Evolutionary conservation across 116 monocot genomes (phyloP).

Genomic region (Cymodocea nodosa): DNA sequence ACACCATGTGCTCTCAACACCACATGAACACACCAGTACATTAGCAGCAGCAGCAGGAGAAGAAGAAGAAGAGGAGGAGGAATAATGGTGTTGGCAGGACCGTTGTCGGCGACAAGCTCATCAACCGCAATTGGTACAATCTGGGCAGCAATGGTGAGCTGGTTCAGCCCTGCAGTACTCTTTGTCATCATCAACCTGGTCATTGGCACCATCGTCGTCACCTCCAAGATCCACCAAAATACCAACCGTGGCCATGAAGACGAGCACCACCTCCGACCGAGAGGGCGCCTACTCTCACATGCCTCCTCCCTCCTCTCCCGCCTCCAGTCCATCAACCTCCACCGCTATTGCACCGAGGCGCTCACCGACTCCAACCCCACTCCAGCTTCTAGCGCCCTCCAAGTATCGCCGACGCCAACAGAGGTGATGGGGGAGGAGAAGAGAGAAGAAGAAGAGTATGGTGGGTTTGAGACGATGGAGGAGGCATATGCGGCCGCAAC

Average conservation of each 20-base stretch:
- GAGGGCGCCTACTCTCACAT: background rate
- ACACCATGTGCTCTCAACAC: no score
- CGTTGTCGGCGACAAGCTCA: no score
- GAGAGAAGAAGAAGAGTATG: background rate
- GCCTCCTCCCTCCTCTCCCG: constrained; percentile 1
- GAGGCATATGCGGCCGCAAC: background rate
- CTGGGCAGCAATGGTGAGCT: constrained; percentile 16
- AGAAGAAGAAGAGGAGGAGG: no score
- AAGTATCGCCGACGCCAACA: no score
- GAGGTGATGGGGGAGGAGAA: background rate
- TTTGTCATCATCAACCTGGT: constrained; percentile 84
- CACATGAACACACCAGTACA: no score
- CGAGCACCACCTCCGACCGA: background rate
- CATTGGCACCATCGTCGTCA: constrained; percentile 77
- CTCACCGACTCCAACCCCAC: background rate
- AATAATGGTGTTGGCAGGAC: no score
- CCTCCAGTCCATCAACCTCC: constrained; percentile 8
- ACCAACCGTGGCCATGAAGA: background rate
- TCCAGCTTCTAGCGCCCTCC: no score
- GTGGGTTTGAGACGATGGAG: constrained; percentile 3
- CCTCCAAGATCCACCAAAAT: constrained; percentile 27
- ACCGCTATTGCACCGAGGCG: constrained; percentile 4
- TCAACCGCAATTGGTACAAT: background rate
- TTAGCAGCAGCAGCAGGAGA: no score
- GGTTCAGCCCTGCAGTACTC: constrained; percentile 53